Percentiles rank a stretch among this genome's conserved stretches.
phyloP scores from a whole-genome alignment of 495 filamentous ascomycete genomes.

The Penicillium arizonense region DNA sequence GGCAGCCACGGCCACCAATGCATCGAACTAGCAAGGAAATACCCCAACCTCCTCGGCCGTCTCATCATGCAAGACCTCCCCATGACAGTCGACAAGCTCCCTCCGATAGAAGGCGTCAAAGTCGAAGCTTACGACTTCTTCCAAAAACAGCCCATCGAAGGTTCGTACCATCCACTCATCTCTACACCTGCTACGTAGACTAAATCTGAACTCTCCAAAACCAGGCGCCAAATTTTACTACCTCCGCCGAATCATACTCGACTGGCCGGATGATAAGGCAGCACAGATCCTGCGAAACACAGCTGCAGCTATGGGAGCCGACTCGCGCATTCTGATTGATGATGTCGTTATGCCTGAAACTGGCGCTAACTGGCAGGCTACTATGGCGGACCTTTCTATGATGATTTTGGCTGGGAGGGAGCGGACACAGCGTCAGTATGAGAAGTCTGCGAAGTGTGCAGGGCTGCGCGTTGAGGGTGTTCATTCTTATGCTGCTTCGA shows the following conservation, averaged over 20 bases:
- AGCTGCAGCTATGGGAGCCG: conserved; percentile 27
- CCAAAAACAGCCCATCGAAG: conserved; percentile 43
- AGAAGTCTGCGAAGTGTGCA: conserved; percentile 30
- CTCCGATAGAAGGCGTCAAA: conserved; percentile 44
- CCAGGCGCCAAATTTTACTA: conserved; percentile 42
- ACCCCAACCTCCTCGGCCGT: conserved; percentile 36
- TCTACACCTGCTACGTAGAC: not conserved
- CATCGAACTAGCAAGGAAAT: conserved; percentile 40
- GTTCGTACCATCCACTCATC: conserved; percentile 8
- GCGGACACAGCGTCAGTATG: conserved; percentile 40
- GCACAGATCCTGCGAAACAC: conserved; percentile 34
- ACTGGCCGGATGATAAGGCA: conserved; percentile 33
- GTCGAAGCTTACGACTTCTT: conserved; percentile 50
- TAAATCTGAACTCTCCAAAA: not conserved
- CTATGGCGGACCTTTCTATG: conserved; percentile 37
- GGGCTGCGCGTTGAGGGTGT: conserved; percentile 45
- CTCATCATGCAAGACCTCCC: conserved; percentile 56
- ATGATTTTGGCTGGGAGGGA: conserved; percentile 37
- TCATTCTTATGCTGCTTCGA: conserved; percentile 28
- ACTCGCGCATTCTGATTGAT: conserved; percentile 41
- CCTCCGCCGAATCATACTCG: conserved; percentile 40
- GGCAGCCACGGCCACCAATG: conserved; percentile 55
- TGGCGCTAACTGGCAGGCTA: conserved; percentile 26
- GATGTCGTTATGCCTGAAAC: conserved; percentile 38
- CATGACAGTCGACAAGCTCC: conserved; percentile 33